These are phyloP conservation scores for Mortierella claussenii DNA, from an alignment of 192 early-diverging fungal genomes.

Conservation along the genomic window DNA sequence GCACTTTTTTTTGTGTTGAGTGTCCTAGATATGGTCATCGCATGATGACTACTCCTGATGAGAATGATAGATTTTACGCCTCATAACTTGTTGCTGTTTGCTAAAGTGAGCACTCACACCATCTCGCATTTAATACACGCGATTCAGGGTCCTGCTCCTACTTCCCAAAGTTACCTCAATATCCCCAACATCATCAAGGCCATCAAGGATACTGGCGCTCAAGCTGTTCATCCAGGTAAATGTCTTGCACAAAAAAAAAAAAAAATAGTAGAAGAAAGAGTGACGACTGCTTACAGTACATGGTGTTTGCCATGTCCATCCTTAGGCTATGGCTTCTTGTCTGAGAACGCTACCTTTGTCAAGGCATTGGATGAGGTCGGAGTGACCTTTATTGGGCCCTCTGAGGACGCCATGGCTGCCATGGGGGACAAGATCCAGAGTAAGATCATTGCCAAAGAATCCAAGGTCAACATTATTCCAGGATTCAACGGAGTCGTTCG, in stretches of 20 bases:
- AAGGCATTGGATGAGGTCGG: slow-evolving; percentile 76
- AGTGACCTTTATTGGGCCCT: slow-evolving; percentile 80
- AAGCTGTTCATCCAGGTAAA: slow-evolving; percentile 91
- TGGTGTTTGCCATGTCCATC: background rate
- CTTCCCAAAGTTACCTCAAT: slow-evolving; percentile 85
- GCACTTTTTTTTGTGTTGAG: background rate
- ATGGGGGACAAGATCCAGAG: slow-evolving; percentile 89
- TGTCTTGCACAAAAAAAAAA: background rate
- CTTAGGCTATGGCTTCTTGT: slow-evolving; percentile 89
- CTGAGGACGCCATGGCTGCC: slow-evolving; percentile 72
- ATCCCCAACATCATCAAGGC: slow-evolving; percentile 83
- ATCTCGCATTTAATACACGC: no score
- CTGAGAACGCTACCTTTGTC: slow-evolving; percentile 90
- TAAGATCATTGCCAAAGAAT: slow-evolving; percentile 77
- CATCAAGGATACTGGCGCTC: slow-evolving; percentile 77
- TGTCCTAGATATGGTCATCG: background rate
- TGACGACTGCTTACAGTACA: no score
- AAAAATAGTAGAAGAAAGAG: no score
- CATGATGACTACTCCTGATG: background rate
- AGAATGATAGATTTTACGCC: background rate
- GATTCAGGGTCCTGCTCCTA: slow-evolving; percentile 82
- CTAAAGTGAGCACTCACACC: no score
- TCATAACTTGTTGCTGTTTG: slow-evolving; percentile 2
- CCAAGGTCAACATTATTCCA: slow-evolving; percentile 83
- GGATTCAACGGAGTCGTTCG: slow-evolving; percentile 88